Percentiles rank a stretch among this genome's conserved stretches.
Conservation (phyloP, 176 grass and related monocot species). For the Rhynchospora breviuscula region DNA sequence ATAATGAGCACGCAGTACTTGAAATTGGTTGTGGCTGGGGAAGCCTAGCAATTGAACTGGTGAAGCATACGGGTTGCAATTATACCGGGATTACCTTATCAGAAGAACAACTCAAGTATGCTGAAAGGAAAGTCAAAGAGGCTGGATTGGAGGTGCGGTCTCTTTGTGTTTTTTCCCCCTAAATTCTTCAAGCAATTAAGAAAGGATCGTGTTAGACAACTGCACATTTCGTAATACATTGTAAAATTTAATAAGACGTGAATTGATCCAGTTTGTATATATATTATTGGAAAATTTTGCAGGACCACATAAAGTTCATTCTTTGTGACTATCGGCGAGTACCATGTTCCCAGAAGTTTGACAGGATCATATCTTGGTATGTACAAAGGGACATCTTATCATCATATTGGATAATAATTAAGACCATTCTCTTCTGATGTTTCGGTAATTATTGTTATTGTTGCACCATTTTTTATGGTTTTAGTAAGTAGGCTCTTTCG, state of each 20-base stretch:
- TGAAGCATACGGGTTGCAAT: constrained; percentile 62
- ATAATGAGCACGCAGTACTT: constrained; percentile 55
- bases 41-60: constrained; percentile 61
- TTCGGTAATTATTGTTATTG: too few species aligned
- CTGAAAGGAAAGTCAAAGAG: constrained; percentile 49
- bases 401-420: too few species aligned
- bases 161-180: too few species aligned
- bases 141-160: constrained; percentile 51
- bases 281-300: too few species aligned
- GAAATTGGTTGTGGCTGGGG: constrained; percentile 87
- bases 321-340: constrained; percentile 67
- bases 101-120: constrained; percentile 54
- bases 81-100: constrained; percentile 82
- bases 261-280: too few species aligned
- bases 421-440: too few species aligned
- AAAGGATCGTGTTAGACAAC: too few species aligned
- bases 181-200: too few species aligned
- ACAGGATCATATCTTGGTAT: constrained; percentile 83
- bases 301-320: constrained; percentile 58
- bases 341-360: constrained; percentile 38
- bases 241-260: too few species aligned
- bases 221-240: too few species aligned
- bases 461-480: too few species aligned
- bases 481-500: too few species aligned
- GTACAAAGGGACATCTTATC: background rate